Conservation (phyloP, 2,329 filamentous ascomycete species). For the Coleophoma eucalyptorum region DNA sequence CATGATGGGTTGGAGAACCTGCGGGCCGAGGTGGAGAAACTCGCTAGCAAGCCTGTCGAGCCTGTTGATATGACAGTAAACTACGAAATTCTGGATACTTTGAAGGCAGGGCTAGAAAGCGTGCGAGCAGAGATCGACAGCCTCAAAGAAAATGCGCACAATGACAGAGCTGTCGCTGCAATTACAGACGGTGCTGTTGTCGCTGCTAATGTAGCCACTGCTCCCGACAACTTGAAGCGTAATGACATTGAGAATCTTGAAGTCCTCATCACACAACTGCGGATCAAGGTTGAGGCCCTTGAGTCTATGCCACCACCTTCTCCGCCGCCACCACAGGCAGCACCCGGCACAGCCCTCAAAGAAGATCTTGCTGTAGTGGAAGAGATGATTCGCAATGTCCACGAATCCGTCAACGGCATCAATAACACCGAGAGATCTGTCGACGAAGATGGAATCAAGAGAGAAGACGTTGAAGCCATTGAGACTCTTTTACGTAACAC, state of each 20-base stretch:
- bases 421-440: constrained; percentile 34
- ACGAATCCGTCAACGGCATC: constrained; percentile 52
- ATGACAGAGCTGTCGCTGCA: constrained; percentile 45
- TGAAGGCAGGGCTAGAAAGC: constrained; percentile 76
- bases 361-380: constrained; percentile 54
- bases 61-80: constrained; percentile 72
- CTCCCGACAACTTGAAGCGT: constrained; percentile 53
- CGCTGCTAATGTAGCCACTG: constrained; percentile 38
- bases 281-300: constrained; percentile 79
- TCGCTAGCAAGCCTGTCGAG: constrained; percentile 67
- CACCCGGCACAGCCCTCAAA: constrained; percentile 39
- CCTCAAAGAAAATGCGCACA: constrained; percentile 56
- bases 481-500: constrained; percentile 88
- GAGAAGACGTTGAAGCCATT: constrained; percentile 86
- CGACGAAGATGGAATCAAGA: constrained; percentile 52
- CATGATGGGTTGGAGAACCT: constrained; percentile 83
- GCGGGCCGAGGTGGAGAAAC: constrained; percentile 70
- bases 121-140: constrained; percentile 76
- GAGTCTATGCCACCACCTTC: constrained; percentile 47
- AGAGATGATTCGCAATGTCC: constrained; percentile 49
- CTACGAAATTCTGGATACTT: constrained; percentile 83
- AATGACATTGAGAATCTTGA: constrained; percentile 86
- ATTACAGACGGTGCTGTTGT: constrained; percentile 47
- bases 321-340: constrained; percentile 27
- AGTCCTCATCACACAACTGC: constrained; percentile 74